Conservation (phyloP, 306 rosid genomes). For the Carpinus viminea region DNA sequence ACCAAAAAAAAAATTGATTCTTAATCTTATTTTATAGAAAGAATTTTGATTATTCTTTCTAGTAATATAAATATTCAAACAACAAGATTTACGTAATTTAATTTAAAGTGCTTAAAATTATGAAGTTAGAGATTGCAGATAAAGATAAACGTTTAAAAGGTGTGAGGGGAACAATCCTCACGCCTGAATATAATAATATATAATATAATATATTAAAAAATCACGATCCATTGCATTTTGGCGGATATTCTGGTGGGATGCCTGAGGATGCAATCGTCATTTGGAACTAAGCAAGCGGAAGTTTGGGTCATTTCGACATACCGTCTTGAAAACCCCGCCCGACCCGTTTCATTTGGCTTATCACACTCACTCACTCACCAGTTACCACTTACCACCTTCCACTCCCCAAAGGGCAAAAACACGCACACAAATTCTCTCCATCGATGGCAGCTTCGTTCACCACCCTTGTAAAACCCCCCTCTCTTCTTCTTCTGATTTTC, state of each 20-base stretch:
- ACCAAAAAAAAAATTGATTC: no score
- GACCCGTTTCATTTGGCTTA: neutral
- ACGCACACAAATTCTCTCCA: neutral
- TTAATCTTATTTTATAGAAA: no score
- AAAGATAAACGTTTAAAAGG: no score
- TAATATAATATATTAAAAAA: no score
- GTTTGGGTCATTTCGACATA: neutral
- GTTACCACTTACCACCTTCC: neutral
- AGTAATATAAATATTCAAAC: no score
- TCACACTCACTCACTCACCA: neutral
- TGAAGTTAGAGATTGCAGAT: no score
- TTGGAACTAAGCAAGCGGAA: neutral
- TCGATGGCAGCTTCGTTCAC: conserved; percentile 55
- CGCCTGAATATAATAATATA: no score
- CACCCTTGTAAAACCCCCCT: conserved; percentile 32
- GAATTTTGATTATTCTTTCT: no score
- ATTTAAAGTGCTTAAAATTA: no score
- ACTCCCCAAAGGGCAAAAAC: neutral
- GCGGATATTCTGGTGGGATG: neutral
- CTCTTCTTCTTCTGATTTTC: neutral
- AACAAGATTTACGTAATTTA: no score
- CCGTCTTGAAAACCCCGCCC: neutral
- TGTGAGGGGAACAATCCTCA: no score
- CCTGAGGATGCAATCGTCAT: conserved; percentile 13
- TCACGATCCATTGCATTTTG: no score